Base-by-base conservation (phyloP, 1,139 yeast genomes). In the Magnusiomyces ingens region DNA sequence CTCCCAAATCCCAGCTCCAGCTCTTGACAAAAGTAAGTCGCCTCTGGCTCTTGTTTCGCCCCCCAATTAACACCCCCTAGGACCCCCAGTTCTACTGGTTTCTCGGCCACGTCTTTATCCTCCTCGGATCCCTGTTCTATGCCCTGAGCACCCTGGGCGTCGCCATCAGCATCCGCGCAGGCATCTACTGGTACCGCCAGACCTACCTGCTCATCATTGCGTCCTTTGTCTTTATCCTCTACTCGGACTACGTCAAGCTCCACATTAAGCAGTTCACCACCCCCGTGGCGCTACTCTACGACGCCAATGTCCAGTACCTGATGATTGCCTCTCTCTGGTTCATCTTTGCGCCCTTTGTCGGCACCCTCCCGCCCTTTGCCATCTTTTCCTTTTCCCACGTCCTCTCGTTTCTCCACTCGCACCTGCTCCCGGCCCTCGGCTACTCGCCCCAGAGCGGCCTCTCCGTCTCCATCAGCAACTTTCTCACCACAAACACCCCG, bases 171-270 rank as follows among this genome's bases (percentile, higher is more conserved):
- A 53, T 53, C n/a, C 52, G 54, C 11, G 44, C 51, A 10, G 77
- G 75, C 59, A 59, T 64, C 52, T 68, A 73, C 55, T 77, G 85
- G 75, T 89, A 87, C 71, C 75, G 79, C 53, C 64, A 79, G 54
- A 77, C 87, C 1, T 82, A 82, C 58, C 51, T 83, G 12, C 86
- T 93, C 15, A 83, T 86, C 5, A 67, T 87, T 50, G 79, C 77
- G 60, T 83, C 95, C 41, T 90, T 88, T 69, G 90, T 89, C 22
- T 80, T 91, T 59, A 85, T 89, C 56, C 70, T 86, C 35, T 82
- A 75, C 69, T 93, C 89, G 63, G 68, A 73, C 55, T 71, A 62
- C 63, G 50, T 52, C 45, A 65, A 62, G 56, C 62, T 59, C 49
- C 56, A 51, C 58, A 42, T 38, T 13, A 17, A 22, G 12, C 37